Base-by-base conservation (phyloP, 139 green algal genomes). In the Chlamydomonas incerta region DNA sequence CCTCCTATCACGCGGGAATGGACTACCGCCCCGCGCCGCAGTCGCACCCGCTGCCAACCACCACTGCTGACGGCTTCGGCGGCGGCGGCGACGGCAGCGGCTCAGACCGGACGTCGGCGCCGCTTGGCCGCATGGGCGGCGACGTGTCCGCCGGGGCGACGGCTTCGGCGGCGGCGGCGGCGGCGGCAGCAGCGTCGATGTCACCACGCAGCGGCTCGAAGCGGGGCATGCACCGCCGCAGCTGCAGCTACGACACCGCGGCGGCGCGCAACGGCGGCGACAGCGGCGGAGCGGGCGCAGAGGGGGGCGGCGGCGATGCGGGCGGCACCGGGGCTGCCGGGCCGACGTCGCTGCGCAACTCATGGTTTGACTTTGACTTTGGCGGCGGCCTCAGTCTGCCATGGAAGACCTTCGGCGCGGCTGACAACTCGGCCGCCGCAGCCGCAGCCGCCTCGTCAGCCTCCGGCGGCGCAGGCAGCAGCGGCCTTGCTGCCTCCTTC, bases 361-460 rank as follows among this genome's bases (percentile, higher is more conserved):
- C 58, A 21, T 83, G 77, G 77, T 83, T 88, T 67, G 63, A 87
- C 34, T 77, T 77, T 66, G 83, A 77, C 50, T 81, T 62, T 20
- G 10, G 21, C 3, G 14, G 13, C 52, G 69, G 41, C 15, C 50
- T 77, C 8, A 31, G 20, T 21, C 9, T n/a, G 41, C 41, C 41
- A 8, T n/a, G 24, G 23, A 66, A 66, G 60, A 66, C 31, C 41
- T 50, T 8, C 8, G 24, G 60, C 55, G 2, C 20, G 17, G 55
- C 21, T 62, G 55, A 62, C 18, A 18, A 2, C 33, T 2, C 65
- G 3, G 28, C 41, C 66, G 17, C 50, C 72, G 72, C 72, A 10
- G 26, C 50, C 72, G 31, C 29, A 29, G 5, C 71, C 46, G 46
- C 28, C 46, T 0, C 10, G n/a, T 10, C 14, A 52, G 73, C 18